Percentiles rank a stretch among this genome's conserved stretches.
Conservation (phyloP, 331 rosid species). For the Quercus tomentella region DNA sequence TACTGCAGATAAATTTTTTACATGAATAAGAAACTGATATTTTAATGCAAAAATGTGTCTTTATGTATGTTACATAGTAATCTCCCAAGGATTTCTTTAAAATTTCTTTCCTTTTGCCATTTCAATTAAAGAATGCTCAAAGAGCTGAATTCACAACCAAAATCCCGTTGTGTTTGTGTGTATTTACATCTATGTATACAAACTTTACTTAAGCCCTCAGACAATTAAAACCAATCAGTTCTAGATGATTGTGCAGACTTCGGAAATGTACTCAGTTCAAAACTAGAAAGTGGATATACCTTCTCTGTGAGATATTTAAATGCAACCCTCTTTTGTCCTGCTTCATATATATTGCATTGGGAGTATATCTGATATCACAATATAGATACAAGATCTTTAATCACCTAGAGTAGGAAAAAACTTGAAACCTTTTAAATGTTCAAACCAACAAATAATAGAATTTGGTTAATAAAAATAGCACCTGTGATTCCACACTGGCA, state of each 20-base stretch:
- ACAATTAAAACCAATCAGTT: background rate
- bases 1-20: background rate
- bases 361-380: slow-evolving; percentile 65
- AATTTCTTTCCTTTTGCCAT: background rate
- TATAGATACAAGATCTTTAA: slow-evolving; percentile 6
- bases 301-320: slow-evolving; percentile 80
- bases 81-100: background rate
- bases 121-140: background rate
- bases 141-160: background rate
- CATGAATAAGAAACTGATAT: background rate
- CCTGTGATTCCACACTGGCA: slow-evolving; percentile 95
- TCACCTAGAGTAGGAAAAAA: background rate
- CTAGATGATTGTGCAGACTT: background rate
- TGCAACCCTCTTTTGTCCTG: slow-evolving; percentile 86
- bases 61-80: background rate
- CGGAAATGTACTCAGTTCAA: background rate
- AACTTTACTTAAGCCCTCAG: background rate
- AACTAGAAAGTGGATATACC: slow-evolving; percentile 41
- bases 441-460: background rate
- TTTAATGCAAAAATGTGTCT: background rate
- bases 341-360: slow-evolving; percentile 89
- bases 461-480: slow-evolving; percentile 14
- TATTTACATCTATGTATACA: background rate
- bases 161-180: background rate
- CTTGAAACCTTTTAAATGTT: slow-evolving; percentile 3